These are phyloP conservation scores for Condylostoma magnum DNA, from an alignment of 169 alveolate genomes.

Conservation along the genomic window DNA sequence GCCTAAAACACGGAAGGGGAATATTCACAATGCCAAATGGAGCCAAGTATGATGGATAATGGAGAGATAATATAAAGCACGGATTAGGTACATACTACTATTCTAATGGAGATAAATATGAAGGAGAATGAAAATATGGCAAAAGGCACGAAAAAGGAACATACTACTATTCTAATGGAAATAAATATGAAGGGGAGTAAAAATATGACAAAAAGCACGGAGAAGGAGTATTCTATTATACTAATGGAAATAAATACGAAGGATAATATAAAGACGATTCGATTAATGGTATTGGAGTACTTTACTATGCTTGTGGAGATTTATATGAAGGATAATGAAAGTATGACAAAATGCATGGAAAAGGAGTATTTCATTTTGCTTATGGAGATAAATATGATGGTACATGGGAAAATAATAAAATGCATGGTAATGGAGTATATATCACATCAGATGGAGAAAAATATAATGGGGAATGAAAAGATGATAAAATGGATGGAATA, in stretches of 20 bases:
- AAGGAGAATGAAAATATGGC: constrained; percentile 36
- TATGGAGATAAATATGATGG: constrained; percentile 70
- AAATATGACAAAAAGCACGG: constrained; percentile 9
- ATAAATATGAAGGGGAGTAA: neutral
- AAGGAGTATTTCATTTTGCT: constrained; percentile 30
- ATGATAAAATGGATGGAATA: constrained; percentile 72
- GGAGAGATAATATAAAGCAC: too few species aligned
- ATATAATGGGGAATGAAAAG: constrained; percentile 81
- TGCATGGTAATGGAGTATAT: constrained; percentile 75
- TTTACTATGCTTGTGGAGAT: constrained; percentile 69
- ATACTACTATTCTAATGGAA: constrained; percentile 14
- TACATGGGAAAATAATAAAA: constrained; percentile 57
- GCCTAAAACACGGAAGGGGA: too few species aligned
- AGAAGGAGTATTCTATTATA: neutral
- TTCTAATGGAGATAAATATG: too few species aligned
- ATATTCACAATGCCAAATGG: too few species aligned
- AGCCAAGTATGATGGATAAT: too few species aligned
- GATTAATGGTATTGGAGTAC: too few species aligned
- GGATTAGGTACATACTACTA: too few species aligned
- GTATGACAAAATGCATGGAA: constrained; percentile 59
- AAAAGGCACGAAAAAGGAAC: constrained; percentile 38
- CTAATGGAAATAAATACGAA: constrained; percentile 1
- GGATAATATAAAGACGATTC: too few species aligned
- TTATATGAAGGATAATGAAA: constrained; percentile 39
- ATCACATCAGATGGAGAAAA: constrained; percentile 74